phyloP scores from a whole-genome alignment of 192 early-diverging fungal species.

The Allomyces arbusculus region DNA sequence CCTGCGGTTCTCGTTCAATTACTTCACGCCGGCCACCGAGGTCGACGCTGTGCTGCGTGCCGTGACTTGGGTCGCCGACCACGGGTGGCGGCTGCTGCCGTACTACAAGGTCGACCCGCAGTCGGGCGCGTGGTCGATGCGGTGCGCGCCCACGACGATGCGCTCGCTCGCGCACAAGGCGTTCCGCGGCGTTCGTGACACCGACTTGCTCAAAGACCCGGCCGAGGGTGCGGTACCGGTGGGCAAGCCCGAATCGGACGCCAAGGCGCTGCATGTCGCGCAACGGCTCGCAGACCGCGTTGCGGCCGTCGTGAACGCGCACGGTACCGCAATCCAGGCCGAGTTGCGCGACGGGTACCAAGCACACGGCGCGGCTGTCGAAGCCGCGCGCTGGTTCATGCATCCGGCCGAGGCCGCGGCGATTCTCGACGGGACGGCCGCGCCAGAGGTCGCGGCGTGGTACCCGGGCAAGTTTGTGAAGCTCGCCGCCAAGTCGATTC shows the following conservation, averaged over 20 bases:
- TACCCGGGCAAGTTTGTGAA: too few relatives aligned
- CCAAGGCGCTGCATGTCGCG: not conserved
- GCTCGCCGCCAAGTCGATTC: too few relatives aligned
- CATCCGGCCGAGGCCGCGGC: not conserved
- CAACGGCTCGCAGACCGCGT: not conserved
- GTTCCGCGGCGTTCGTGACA: not conserved
- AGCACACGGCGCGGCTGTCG: not conserved
- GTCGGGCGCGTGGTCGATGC: constrained; percentile 10
- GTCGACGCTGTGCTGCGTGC: constrained; percentile 19
- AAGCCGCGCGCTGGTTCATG: not conserved
- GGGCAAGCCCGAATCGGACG: not conserved
- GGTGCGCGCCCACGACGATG: not conserved
- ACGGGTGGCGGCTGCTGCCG: constrained; percentile 11
- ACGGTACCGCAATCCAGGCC: not conserved
- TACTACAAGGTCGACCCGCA: constrained; percentile 9
- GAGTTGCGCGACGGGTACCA: not conserved
- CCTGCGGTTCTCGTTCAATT: constrained; percentile 16
- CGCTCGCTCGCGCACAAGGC: not conserved
- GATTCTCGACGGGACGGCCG: too few relatives aligned
- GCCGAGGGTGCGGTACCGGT: not conserved
- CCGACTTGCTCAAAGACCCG: not conserved
- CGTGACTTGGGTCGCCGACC: constrained; percentile 14
- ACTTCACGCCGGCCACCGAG: constrained; percentile 14
- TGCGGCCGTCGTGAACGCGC: not conserved
- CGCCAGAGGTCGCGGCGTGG: too few relatives aligned